Conservation (phyloP, 306 rosid species). For the Castanea mollissima region DNA sequence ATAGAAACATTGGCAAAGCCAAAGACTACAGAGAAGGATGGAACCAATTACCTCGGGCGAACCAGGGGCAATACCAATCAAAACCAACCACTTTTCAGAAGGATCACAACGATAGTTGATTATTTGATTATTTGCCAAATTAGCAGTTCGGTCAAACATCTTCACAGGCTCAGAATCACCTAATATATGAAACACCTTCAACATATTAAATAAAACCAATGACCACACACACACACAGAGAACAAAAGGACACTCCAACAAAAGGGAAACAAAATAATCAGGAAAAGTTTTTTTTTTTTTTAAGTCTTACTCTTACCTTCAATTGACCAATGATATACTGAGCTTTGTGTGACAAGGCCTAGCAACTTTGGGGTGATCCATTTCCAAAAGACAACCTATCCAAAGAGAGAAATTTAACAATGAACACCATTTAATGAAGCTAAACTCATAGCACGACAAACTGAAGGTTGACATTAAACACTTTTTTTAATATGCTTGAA, state of each 20-base stretch:
- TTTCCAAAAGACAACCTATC: conserved; percentile 81
- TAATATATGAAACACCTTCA: conserved; percentile 20
- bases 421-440: conserved; percentile 5
- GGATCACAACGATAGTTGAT: conserved; percentile 82
- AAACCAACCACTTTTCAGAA: conserved; percentile 73
- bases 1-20: neutral
- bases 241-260: conserved; percentile 2
- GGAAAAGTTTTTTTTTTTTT: neutral
- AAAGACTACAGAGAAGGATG: conserved; percentile 10
- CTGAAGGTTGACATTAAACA: neutral
- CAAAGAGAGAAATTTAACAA: neutral
- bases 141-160: conserved; percentile 74
- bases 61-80: conserved; percentile 83
- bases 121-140: conserved; percentile 69
- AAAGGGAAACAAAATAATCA: neutral
- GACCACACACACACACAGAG: neutral
- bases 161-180: conserved; percentile 74
- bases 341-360: conserved; percentile 67
- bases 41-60: conserved; percentile 57
- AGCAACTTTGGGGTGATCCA: conserved; percentile 62
- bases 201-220: conserved; percentile 11
- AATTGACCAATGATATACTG: conserved; percentile 77
- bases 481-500: neutral
- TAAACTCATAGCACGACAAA: conserved; percentile 2
- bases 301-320: conserved; percentile 42